Base-by-base conservation (phyloP, 805 yeast genomes). In the Saturnispora ahearnii region DNA sequence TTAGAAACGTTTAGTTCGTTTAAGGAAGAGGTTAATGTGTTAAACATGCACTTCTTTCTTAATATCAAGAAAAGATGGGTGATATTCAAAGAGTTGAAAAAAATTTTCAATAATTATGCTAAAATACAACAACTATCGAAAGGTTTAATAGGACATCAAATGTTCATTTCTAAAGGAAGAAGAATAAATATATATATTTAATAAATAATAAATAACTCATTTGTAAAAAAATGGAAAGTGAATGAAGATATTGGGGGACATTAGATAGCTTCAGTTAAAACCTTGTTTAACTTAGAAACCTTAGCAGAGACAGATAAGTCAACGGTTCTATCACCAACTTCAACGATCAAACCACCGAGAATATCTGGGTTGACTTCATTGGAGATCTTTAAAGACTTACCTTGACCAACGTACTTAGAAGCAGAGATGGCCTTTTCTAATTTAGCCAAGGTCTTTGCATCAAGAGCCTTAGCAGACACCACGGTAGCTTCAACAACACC, bases 321-420 rank as follows among this genome's bases (percentile, higher is more conserved):
- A 62, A 89, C 96, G 56, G 98, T 90, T 72, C 84, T 87, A 76
- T 91, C 99, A 65, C 91, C 96, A 62, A 93, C 87, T 73, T 90
- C 96, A 53, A 93, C 96, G 60, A 93, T 74, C 68, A 93, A 79
- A 63, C 99, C 99, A 66, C 99, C 99, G 68, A 87, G 77, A 66
- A 93, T 87, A 57, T 85, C 93, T 57, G 96, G 87, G 74, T 88
- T 82, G 55, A 91, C 86, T 57, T 75, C 76, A 77, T 89, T 91
- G 60, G 80, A 72, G 61, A 93, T 74, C 75, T 84, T 84, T 69
- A 93, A 80, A 61, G 91, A 79, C 78, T 90, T 85, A 62, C 87
- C 91, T 51, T 74, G 70, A 59, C 96, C 96, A 55, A 91, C 95
- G 63, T 81, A 84, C 59, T 77, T 70, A 45, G 96, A 89, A 67